These are phyloP conservation scores for Bothriochloa decipiens DNA, from an alignment of 176 grass and related monocot species.

Conservation along the genomic window DNA sequence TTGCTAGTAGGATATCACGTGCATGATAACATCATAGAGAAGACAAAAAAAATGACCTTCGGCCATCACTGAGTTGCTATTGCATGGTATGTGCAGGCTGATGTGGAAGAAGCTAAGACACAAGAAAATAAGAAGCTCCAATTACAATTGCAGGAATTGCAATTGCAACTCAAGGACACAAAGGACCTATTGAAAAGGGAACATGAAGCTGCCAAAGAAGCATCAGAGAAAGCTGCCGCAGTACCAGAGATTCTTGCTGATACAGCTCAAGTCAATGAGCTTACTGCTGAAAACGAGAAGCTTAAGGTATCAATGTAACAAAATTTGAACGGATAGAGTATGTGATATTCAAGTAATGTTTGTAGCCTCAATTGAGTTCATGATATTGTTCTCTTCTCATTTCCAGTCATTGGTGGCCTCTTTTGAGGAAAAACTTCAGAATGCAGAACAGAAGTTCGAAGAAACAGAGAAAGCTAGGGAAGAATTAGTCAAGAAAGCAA, in stretches of 20 bases:
- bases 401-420: conserved; percentile 63
- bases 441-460: conserved; percentile 81
- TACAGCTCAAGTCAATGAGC: conserved; percentile 58
- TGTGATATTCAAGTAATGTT: conserved; percentile 24
- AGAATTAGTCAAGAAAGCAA: conserved; percentile 62
- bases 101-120: conserved; percentile 84
- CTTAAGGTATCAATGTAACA: conserved; percentile 66
- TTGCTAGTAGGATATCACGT: background rate
- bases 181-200: conserved; percentile 69
- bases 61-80: conserved; percentile 3
- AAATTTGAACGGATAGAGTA: background rate
- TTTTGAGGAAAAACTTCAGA: conserved; percentile 79
- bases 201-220: conserved; percentile 57
- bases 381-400: background rate
- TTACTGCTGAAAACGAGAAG: conserved; percentile 79
- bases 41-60: background rate
- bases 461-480: conserved; percentile 63
- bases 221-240: conserved; percentile 61
- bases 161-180: conserved; percentile 63
- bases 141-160: conserved; percentile 63
- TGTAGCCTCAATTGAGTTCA: conserved; percentile 6
- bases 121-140: conserved; percentile 77
- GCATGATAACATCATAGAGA: conserved; percentile 1
- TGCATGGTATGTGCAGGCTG: conserved; percentile 55
- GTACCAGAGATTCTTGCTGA: conserved; percentile 68